Evolutionary conservation across 1,284 basidiomycete species (phyloP), one percentile per base, ranked within the genome.

Genomic region (Tetrapyrgos nigripes): DNA sequence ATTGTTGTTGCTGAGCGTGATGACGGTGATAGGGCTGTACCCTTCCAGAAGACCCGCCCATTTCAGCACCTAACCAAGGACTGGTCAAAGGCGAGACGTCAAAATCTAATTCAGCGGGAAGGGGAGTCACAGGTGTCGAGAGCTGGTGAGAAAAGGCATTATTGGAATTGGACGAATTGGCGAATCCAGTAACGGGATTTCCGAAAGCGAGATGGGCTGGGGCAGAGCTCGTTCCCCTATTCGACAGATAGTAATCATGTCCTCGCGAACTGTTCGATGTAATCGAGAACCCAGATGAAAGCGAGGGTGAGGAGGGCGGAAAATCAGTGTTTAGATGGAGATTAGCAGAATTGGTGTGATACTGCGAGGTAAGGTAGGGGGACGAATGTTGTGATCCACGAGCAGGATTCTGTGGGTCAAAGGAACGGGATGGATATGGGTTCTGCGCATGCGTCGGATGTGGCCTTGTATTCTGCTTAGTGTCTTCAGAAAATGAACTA

Each of bases 71-170:
- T 1, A 92, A 77, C 87, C 88, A 91, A 1, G 90, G 90, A 64
- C 89, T 91, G 0, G 88, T 88, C 27, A 92, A 73, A 0, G 90
- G 90, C 2, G 88, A 89, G 49, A 92, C 83, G 62, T 92, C 87
- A 58, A 87, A 81, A 60, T 89, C 88, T 19, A 89, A 70, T 44
- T 88, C 87, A 11, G 56, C 47, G 27, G 50, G 56, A 23, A 58
- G 27, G 11, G 56, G 56, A 5, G 56, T 24, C 54, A 56, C 50
- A 11, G 37, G 35, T 29, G 50, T 33, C 5, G 31, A 33, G 19
- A 33, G n/a, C 8, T 56, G 33, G 26, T 50, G 46, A 21, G 54
- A 50, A 8, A 37, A 45, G 3, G 48, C 35, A 28, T 51, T 21
- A 28, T 47, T 46, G 35, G 77, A 64, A 50, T 75, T 68, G 44